Evolutionary conservation across 2,329 filamentous ascomycete genomes (phyloP).

Genomic region (Rhexocercosporidium sp.): DNA sequence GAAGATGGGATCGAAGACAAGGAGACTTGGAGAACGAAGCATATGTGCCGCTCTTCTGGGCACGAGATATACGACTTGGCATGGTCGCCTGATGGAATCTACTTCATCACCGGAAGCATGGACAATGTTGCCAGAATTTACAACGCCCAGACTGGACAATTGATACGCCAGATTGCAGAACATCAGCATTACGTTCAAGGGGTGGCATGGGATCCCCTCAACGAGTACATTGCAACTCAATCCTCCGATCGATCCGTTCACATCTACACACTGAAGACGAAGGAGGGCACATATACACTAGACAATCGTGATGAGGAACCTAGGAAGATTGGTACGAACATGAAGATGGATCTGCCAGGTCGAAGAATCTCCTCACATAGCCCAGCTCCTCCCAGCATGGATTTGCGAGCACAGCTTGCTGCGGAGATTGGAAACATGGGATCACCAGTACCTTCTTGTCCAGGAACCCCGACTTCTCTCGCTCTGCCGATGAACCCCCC

Average conservation of each 20-base stretch:
- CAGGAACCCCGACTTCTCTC: slow-evolving; percentile 89
- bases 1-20: slow-evolving; percentile 90
- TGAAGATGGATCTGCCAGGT: slow-evolving; percentile 87
- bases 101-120: slow-evolving; percentile 99
- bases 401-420: slow-evolving; percentile 60
- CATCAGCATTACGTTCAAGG: slow-evolving; percentile 99
- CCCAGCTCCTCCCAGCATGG: slow-evolving; percentile 85
- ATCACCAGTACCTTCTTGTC: slow-evolving; percentile 88
- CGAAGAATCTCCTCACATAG: slow-evolving; percentile 90
- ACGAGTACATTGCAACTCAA: slow-evolving; percentile 97
- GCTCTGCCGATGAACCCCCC: slow-evolving; percentile 96
- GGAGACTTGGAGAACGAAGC: slow-evolving; percentile 94
- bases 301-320: slow-evolving; percentile 64
- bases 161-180: slow-evolving; percentile 93
- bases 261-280: slow-evolving; percentile 94
- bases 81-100: slow-evolving; percentile 95
- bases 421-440: slow-evolving; percentile 67
- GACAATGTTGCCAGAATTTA: slow-evolving; percentile 98
- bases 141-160: slow-evolving; percentile 81
- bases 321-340: slow-evolving; percentile 77
- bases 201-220: slow-evolving; percentile 96
- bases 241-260: slow-evolving; percentile 98
- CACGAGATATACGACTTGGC: slow-evolving; percentile 98
- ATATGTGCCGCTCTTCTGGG: slow-evolving; percentile 95
- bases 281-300: slow-evolving; percentile 92